These are phyloP conservation scores for Carallia pectinifolia DNA, from an alignment of 345 rosid species.

Conservation along the genomic window DNA sequence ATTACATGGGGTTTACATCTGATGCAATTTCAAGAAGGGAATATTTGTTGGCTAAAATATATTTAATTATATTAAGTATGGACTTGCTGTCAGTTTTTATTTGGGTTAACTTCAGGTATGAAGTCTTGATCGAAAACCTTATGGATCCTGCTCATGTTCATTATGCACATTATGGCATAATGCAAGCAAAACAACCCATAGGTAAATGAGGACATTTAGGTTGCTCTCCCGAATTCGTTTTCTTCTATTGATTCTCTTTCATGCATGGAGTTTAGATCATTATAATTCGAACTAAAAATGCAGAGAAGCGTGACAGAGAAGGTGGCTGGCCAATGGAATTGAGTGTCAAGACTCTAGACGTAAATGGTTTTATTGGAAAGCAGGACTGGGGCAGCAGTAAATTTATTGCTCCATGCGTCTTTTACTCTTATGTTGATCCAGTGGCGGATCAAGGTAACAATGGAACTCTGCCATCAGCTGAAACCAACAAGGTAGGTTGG, in stretches of 20 bases:
- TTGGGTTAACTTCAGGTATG: conserved; percentile 48
- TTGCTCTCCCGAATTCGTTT: not conserved
- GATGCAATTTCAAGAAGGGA: too few relatives aligned
- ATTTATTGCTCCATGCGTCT: too few relatives aligned
- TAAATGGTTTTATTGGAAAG: conserved; percentile 18
- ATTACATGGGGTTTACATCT: too few relatives aligned
- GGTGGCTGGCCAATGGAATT: conserved; percentile 75
- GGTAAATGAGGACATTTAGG: conserved; percentile 24
- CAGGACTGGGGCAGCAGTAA: too few relatives aligned
- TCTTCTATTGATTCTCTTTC: not conserved
- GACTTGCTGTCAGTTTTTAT: too few relatives aligned
- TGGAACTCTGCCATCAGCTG: too few relatives aligned
- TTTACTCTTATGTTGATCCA: too few relatives aligned
- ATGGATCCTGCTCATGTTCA: conserved; percentile 98
- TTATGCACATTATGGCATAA: conserved; percentile 75
- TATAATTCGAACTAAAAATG: conserved; percentile 1
- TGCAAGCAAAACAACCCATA: conserved; percentile 41
- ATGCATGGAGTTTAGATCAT: conserved; percentile 2
- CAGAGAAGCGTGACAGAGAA: conserved; percentile 79
- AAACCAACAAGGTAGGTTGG: too few relatives aligned
- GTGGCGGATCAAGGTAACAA: too few relatives aligned
- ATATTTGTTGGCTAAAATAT: too few relatives aligned
- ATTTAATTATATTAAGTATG: too few relatives aligned
- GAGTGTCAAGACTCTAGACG: conserved; percentile 48
- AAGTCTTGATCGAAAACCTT: conserved; percentile 71